Percentiles rank a stretch among this genome's conserved stretches.
Evolutionary conservation across 2,329 filamentous ascomycete genomes (phyloP).

Genomic region (Beauveria australis): DNA sequence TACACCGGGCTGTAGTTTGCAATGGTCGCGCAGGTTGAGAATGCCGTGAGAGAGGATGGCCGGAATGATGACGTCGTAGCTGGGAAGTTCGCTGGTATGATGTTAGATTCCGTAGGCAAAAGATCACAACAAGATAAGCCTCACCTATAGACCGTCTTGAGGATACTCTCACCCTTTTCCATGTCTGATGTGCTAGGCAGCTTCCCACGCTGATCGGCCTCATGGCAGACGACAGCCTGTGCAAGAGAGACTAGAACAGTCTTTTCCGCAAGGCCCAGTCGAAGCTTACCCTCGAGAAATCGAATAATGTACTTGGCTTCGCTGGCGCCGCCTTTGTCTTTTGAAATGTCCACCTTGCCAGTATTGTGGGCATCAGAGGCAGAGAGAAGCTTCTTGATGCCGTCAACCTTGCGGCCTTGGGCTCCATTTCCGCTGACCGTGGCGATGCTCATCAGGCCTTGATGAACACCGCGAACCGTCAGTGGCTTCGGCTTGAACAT

Average conservation of each 20-base stretch:
- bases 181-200: slow-evolving; percentile 67
- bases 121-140: slow-evolving; percentile 13
- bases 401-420: slow-evolving; percentile 83
- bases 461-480: slow-evolving; percentile 78
- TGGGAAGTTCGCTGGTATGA: slow-evolving; percentile 70
- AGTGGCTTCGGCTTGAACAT: slow-evolving; percentile 97
- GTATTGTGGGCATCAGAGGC: slow-evolving; percentile 68
- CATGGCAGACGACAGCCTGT: slow-evolving; percentile 80
- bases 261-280: slow-evolving; percentile 84
- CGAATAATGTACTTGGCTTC: slow-evolving; percentile 92
- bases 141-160: slow-evolving; percentile 86
- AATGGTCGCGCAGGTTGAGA: slow-evolving; percentile 69
- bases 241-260: slow-evolving; percentile 85
- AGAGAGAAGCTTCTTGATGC: slow-evolving; percentile 94
- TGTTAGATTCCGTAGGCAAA: slow-evolving; percentile 23
- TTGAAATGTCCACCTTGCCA: slow-evolving; percentile 79
- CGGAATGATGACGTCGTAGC: slow-evolving; percentile 91
- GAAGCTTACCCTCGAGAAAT: slow-evolving; percentile 88
- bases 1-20: slow-evolving; percentile 87
- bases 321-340: slow-evolving; percentile 88
- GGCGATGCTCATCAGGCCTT: slow-evolving; percentile 81
- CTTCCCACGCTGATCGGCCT: slow-evolving; percentile 62
- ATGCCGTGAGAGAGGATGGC: slow-evolving; percentile 83
- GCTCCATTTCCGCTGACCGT: slow-evolving; percentile 79
- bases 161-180: slow-evolving; percentile 71